Evolutionary conservation across 345 rosid genomes (phyloP), one percentile per base, ranked within the genome.

Genomic region (Brassica rapa): DNA sequence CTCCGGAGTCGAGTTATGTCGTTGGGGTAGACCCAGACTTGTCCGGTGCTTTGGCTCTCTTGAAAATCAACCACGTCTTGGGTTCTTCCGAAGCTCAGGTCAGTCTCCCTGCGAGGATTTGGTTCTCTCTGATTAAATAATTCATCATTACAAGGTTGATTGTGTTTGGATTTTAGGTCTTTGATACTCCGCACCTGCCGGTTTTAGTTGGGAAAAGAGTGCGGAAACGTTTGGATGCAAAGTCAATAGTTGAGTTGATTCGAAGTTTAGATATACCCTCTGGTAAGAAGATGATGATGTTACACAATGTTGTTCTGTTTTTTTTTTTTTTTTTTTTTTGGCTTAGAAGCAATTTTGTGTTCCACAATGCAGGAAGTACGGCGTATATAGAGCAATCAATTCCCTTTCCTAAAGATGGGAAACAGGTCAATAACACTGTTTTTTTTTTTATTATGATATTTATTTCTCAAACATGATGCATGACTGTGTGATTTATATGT

Each of bases 341-440:
- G 25, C 16, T 29, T 41, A 23, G 5, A 57, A 61, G 30, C 21
- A 72, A 16, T 12, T 21, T 21, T 79, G 65, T 67, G 1, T 27
- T 11, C 46, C 55, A 37, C 21, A 33, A 37, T 70, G 59, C 75
- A 91, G 97, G 94, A 77, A 88, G 88, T 61, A 86, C 83, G 59
- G 97, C 93, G 8, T 89, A 84, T 70, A 73, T 89, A 75, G 91
- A 88, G 77, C 94, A 91, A 79, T 88, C 92, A 4, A 77, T 10
- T 72, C 97, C 97, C 19, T 91, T 30, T 85, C 97, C 97, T 11
- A 77, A 88, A 86, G 97, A 91, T 71, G 94, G 97, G 79, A 91
- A 88, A 81, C 94, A 84, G 92, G 94, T 89, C 30, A 27, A 27
- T 27, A 27, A 27, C 30, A 27, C 30, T 10, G 10, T 8, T 1